A percentile compares a stretch with the other conserved stretches of the same genome.
Conservation (phyloP, 192 early-diverging fungal genomes). For the Mortierella antarctica region DNA sequence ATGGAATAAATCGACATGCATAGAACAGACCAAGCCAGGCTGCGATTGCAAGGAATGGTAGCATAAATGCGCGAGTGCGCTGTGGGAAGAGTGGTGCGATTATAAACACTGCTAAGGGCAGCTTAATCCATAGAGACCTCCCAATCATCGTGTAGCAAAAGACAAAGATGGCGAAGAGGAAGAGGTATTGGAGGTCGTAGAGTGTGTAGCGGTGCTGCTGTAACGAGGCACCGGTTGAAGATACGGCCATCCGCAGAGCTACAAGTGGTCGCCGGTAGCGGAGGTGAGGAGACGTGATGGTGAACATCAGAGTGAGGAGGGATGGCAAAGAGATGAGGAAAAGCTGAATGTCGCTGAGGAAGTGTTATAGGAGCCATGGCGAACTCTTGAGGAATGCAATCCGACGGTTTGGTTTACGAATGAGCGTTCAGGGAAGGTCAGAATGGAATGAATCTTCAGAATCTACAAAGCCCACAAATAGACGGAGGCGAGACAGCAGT, state of each 20-base stretch:
- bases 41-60: slow-evolving; percentile 59
- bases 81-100: slow-evolving; percentile 25
- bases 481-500: too few relatives aligned
- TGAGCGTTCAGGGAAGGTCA: too few relatives aligned
- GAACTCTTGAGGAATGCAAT: too few relatives aligned
- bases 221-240: not conserved
- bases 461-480: too few relatives aligned
- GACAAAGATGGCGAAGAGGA: slow-evolving; percentile 35
- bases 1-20: slow-evolving; percentile 59
- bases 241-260: not conserved
- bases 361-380: too few relatives aligned
- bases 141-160: slow-evolving; percentile 44
- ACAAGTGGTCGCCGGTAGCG: slow-evolving; percentile 1
- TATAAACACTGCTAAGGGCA: slow-evolving; percentile 10
- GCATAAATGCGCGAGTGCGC: slow-evolving; percentile 53
- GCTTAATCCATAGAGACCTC: slow-evolving; percentile 27
- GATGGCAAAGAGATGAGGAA: too few relatives aligned
- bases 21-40: slow-evolving; percentile 64
- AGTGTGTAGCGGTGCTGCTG: slow-evolving; percentile 31
- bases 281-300: slow-evolving; percentile 1
- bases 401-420: too few relatives aligned
- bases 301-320: not conserved
- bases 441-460: too few relatives aligned
- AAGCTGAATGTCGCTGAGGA: too few relatives aligned
- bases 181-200: slow-evolving; percentile 54